Percentiles rank a stretch among this genome's conserved stretches.
Conservation (phyloP, 148 eudicot genomes). For the Oxyria digyna region DNA sequence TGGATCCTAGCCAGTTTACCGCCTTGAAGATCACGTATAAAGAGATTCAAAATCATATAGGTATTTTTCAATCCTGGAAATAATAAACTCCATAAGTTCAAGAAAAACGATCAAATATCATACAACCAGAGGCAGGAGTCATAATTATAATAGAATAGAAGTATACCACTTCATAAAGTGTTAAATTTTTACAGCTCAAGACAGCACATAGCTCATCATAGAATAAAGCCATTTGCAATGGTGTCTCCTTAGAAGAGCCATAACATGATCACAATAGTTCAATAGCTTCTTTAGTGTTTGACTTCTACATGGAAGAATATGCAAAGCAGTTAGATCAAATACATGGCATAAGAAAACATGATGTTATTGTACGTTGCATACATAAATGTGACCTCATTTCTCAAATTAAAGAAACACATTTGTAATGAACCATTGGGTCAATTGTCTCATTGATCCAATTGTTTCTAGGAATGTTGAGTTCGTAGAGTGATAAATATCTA, state of each 20-base stretch:
- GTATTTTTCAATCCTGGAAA: constrained; percentile 38
- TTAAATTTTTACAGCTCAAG: constrained; percentile 24
- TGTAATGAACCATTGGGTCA: background rate
- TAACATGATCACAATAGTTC: constrained; percentile 39
- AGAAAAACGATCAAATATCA: background rate
- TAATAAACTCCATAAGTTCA: background rate
- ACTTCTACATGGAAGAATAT: constrained; percentile 24
- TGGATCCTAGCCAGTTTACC: constrained; percentile 24
- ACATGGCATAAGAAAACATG: background rate
- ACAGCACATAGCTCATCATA: constrained; percentile 43
- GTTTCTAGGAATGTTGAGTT: background rate
- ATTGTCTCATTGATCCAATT: background rate
- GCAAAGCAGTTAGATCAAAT: background rate
- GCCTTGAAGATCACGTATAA: constrained; percentile 34
- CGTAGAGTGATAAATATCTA: background rate
- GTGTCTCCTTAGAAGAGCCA: constrained; percentile 47
- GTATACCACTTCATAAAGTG: constrained; percentile 40
- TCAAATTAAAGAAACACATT: background rate
- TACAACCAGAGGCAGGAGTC: background rate
- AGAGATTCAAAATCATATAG: constrained; percentile 50
- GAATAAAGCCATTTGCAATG: constrained; percentile 34
- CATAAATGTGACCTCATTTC: background rate
- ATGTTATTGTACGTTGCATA: background rate
- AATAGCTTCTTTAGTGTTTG: constrained; percentile 38
- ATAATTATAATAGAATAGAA: constrained; percentile 1